These are phyloP conservation scores for Manihot esculenta DNA, from an alignment of 441 rosid species.

Conservation along the genomic window DNA sequence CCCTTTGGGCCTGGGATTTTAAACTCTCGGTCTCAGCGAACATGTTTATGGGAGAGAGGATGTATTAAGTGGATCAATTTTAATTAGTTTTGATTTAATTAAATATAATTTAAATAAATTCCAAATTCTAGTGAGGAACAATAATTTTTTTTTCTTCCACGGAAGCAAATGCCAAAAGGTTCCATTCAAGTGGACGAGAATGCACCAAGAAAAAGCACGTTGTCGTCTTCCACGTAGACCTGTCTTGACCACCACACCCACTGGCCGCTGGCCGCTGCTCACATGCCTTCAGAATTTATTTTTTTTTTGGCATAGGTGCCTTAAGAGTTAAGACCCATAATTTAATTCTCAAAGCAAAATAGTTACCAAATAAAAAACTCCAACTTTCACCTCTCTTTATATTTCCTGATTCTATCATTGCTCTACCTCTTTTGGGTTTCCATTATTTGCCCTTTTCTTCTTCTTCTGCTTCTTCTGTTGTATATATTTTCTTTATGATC, in stretches of 20 bases:
- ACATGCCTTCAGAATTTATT: too few species aligned
- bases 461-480: background rate
- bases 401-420: background rate
- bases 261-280: too few species aligned
- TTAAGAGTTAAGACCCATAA: background rate
- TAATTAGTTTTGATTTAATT: too few species aligned
- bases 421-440: background rate
- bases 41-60: too few species aligned
- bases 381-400: background rate
- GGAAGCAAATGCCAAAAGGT: background rate
- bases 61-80: too few species aligned
- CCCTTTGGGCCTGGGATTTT: background rate
- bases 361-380: too few species aligned
- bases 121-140: too few species aligned
- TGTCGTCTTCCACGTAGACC: slow-evolving; percentile 2
- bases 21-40: background rate
- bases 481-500: background rate
- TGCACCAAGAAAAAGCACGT: background rate
- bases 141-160: too few species aligned
- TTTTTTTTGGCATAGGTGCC: too few species aligned
- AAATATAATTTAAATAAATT: too few species aligned
- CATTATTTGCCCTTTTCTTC: background rate
- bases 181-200: background rate
- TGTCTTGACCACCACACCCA: slow-evolving; percentile 4
- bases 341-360: too few species aligned